Conservation (phyloP, 2,329 filamentous ascomycete species). For the Cadophora malorum region DNA sequence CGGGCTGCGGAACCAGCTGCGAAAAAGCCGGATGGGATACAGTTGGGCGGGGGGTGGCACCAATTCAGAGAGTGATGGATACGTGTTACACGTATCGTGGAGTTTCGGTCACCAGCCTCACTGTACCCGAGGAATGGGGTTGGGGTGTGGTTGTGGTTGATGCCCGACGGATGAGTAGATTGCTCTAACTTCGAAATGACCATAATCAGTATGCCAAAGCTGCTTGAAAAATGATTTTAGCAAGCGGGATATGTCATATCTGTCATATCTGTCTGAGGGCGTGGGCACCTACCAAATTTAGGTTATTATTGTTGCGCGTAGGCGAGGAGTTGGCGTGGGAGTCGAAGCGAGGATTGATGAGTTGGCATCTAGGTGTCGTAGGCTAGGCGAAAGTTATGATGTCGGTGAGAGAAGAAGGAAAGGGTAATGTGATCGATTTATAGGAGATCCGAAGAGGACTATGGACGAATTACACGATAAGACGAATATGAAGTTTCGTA, state of each 20-base stretch:
- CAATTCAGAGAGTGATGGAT: neutral
- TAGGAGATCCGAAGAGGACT: neutral
- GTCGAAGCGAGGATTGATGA: conserved; percentile 10
- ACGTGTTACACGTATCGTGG: conserved; percentile 22
- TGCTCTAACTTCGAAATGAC: neutral
- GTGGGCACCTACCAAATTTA: neutral
- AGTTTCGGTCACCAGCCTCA: conserved; percentile 22
- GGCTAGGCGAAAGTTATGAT: neutral
- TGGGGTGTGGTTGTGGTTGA: conserved; percentile 8
- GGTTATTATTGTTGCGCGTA: neutral
- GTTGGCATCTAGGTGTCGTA: conserved; percentile 4
- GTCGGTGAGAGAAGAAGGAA: neutral
- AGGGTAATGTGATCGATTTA: neutral
- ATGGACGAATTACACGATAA: neutral
- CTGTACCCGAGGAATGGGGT: conserved; percentile 14
- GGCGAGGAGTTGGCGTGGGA: neutral
- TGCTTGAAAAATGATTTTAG: neutral
- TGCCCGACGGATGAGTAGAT: conserved; percentile 18
- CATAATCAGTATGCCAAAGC: neutral
- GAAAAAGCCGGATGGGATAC: conserved; percentile 4
- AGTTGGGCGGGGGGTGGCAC: conserved; percentile 8
- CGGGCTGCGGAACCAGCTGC: conserved; percentile 6
- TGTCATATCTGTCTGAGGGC: neutral
- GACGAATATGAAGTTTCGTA: neutral
- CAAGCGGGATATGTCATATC: conserved; percentile 10